Base-by-base conservation (phyloP, 139 green algal genomes). In the Pleodorina starrii region DNA sequence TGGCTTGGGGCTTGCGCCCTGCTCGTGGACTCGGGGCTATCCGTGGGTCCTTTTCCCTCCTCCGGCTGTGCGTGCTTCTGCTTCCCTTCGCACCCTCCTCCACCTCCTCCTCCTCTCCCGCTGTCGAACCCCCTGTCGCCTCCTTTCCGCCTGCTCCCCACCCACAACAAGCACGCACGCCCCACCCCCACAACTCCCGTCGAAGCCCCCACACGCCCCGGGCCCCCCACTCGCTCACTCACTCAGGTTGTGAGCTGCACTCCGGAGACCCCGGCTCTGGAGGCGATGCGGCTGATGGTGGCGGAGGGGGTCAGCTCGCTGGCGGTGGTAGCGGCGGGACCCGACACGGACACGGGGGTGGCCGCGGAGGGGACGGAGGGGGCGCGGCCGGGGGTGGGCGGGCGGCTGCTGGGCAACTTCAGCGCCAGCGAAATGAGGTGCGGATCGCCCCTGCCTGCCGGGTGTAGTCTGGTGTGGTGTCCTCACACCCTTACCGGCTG, bases 201-300 rank as follows among this genome's bases (percentile, higher is more conserved):
- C 25, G 25, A 25, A 66, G 21, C 29, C 50, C 50, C 50, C 14
- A 17, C 14, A 60, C 17, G 14, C 21, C 9, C 54, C 5, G 21
- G 54, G 25, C 9, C n/a, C 16, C 21, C 73, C 7, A 12, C 6
- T 44, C 29, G 57, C 74, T 48, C 2, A n/a, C 54, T 35, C 19
- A 9, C 6, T 36, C 90, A 91, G 81, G 93, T 94, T 54, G 79
- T 91, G 48, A 44, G 54, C 10, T 73, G 91, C 27, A 83, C 87
- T 11, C 93, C 94, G 21, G 94, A 95, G 40, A 92, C 91, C 2
- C 89, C 91, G 10, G 94, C 94, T 0, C 91, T 96, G 40, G 94
- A 96, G 59, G 94, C 94, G 46, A 94, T 96, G 93, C 68, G 90
- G 48, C 82, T 94, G 7, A 94, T 94, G 92, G 88, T 90, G 27